These are phyloP conservation scores for Malassezia brasiliensis DNA, from an alignment of 1,284 basidiomycete genomes.

Conservation along the genomic window DNA sequence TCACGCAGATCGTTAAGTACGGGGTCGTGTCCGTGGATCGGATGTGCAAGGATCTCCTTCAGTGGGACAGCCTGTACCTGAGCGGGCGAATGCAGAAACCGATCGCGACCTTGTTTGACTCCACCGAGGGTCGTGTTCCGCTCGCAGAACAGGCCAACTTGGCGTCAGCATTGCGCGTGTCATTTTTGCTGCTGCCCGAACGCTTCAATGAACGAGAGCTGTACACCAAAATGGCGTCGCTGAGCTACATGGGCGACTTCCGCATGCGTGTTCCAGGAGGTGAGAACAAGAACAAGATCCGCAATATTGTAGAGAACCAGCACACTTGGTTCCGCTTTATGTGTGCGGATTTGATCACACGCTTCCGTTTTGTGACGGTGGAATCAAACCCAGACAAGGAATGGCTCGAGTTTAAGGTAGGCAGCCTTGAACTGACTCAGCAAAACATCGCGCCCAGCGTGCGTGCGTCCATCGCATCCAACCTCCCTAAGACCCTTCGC, in stretches of 20 bases:
- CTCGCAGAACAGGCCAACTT: constrained; percentile 88
- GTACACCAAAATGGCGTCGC: constrained; percentile 73
- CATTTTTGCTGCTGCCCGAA: constrained; percentile 57
- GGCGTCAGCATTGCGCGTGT: constrained; percentile 72
- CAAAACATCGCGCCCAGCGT: constrained; percentile 31
- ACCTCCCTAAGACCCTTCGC: constrained; percentile 30
- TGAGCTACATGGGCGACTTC: constrained; percentile 75
- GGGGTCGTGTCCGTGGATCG: constrained; percentile 88
- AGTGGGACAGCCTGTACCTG: constrained; percentile 88
- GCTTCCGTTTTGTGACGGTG: constrained; percentile 33
- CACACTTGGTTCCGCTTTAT: constrained; percentile 72
- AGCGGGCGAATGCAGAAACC: constrained; percentile 97
- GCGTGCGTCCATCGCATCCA: constrained; percentile 25
- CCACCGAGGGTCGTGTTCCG: constrained; percentile 70
- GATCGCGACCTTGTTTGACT: constrained; percentile 24
- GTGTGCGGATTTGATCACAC: constrained; percentile 58
- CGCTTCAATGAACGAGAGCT: constrained; percentile 67
- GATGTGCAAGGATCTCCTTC: constrained; percentile 75
- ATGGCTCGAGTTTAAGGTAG: constrained; percentile 16
- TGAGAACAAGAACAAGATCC: constrained; percentile 88
- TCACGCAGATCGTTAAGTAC: constrained; percentile 77
- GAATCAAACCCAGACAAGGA: constrained; percentile 21
- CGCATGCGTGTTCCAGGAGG: constrained; percentile 79
- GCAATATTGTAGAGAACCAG: constrained; percentile 62
- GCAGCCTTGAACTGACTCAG: neutral